These are phyloP conservation scores for Pseudopyricularia javanii DNA, from an alignment of 2,329 filamentous ascomycete genomes.

Conservation along the genomic window DNA sequence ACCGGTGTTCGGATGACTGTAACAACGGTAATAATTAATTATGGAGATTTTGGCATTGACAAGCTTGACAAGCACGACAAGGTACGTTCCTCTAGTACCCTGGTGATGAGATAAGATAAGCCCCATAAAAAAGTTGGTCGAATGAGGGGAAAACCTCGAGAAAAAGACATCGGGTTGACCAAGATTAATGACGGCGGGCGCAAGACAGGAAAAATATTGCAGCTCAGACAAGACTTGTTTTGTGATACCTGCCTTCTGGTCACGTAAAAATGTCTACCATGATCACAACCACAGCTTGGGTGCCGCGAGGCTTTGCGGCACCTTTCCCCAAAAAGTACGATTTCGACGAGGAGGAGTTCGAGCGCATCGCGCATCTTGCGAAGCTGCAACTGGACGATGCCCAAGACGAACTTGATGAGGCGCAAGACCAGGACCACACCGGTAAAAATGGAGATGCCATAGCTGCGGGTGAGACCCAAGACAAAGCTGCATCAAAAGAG, in stretches of 20 bases:
- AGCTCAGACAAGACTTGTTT: neutral
- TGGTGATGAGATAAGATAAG: conserved; percentile 19
- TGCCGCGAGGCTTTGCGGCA: conserved; percentile 64
- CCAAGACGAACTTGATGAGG: conserved; percentile 70
- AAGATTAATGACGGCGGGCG: neutral
- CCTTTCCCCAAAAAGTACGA: conserved; percentile 65
- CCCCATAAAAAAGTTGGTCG: conserved; percentile 21
- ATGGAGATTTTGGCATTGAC: neutral
- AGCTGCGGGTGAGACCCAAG: conserved; percentile 12
- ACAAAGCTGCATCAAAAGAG: conserved; percentile 14
- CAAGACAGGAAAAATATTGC: neutral
- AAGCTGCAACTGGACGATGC: conserved; percentile 83
- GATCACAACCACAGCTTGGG: conserved; percentile 68
- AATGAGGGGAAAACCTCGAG: conserved; percentile 1
- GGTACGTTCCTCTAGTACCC: neutral
- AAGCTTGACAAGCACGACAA: neutral
- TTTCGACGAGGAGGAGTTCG: conserved; percentile 64
- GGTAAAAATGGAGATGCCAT: conserved; percentile 12
- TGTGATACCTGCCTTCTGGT: neutral
- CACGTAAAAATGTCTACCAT: conserved; percentile 38
- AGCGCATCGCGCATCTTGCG: conserved; percentile 62
- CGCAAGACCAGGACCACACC: conserved; percentile 26
- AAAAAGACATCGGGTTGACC: neutral
- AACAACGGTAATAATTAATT: too few relatives aligned
- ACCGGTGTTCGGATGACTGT: too few relatives aligned